Evolutionary conservation across 2,329 filamentous ascomycete species (phyloP).

Genomic region (Neurospora crassa): DNA sequence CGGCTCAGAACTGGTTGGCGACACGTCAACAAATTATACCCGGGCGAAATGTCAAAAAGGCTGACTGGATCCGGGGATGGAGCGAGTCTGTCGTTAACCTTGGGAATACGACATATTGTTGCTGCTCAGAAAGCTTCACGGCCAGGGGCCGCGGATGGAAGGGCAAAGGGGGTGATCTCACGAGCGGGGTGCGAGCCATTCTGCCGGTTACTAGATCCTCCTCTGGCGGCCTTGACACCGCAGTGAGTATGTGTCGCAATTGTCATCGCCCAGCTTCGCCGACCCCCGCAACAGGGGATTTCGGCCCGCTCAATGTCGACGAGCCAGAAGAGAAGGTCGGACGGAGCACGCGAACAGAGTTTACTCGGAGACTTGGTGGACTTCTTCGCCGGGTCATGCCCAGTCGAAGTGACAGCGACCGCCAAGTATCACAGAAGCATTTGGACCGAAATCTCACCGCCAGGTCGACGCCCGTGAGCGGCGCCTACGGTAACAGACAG

Average conservation of each 20-base stretch:
- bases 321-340: constrained; percentile 9
- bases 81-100: constrained; percentile 14
- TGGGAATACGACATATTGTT: constrained; percentile 17
- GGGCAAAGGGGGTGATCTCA: constrained; percentile 8
- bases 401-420: constrained; percentile 4
- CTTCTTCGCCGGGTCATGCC: background rate
- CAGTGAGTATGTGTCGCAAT: constrained; percentile 11
- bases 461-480: constrained; percentile 6
- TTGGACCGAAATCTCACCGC: background rate
- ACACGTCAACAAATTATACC: constrained; percentile 17
- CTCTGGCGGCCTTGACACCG: constrained; percentile 1
- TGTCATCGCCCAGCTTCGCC: constrained; percentile 13
- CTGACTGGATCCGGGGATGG: constrained; percentile 20
- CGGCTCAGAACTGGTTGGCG: constrained; percentile 14
- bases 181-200: constrained; percentile 12
- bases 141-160: constrained; percentile 3
- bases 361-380: background rate
- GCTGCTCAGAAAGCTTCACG: constrained; percentile 15
- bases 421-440: constrained; percentile 6
- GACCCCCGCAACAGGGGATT: background rate
- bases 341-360: background rate
- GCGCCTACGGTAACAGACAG: constrained; percentile 4
- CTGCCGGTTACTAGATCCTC: constrained; percentile 4
- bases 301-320: background rate
- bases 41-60: constrained; percentile 15